These are phyloP conservation scores for Sanguinoderma infundibulare DNA, from an alignment of 1,284 basidiomycete genomes.

Conservation along the genomic window DNA sequence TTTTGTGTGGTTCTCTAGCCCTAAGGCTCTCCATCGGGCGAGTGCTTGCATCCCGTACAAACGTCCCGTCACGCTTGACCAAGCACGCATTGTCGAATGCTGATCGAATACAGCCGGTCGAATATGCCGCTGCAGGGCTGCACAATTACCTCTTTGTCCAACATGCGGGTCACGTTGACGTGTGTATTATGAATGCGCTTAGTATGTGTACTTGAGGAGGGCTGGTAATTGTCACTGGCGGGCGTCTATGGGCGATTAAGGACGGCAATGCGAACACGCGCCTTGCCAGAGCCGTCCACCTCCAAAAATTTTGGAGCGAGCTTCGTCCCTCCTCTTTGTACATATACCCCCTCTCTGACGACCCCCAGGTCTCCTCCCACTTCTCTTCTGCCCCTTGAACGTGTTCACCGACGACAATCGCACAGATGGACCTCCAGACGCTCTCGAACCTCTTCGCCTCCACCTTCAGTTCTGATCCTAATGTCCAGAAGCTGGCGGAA, in stretches of 20 bases:
- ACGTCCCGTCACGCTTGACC: neutral
- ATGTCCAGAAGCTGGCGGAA: conserved; percentile 81
- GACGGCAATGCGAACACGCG: conserved; percentile 24
- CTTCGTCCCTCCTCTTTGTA: conserved; percentile 20
- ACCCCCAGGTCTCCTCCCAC: conserved; percentile 8
- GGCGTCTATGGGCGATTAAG: conserved; percentile 25
- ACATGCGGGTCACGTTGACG: conserved; percentile 9
- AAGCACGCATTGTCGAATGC: too few relatives aligned
- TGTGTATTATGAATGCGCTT: conserved; percentile 7
- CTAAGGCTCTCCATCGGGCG: neutral
- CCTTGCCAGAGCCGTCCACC: conserved; percentile 25
- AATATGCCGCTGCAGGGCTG: neutral
- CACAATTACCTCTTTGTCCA: neutral
- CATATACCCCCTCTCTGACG: conserved; percentile 24
- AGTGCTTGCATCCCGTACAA: neutral
- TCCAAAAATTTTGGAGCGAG: conserved; percentile 27
- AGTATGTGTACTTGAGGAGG: neutral
- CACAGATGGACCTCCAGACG: conserved; percentile 76
- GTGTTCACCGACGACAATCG: neutral
- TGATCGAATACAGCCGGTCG: too few relatives aligned
- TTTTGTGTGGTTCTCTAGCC: neutral
- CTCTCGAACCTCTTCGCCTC: conserved; percentile 79
- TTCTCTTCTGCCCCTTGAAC: neutral
- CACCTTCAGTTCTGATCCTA: conserved; percentile 83
- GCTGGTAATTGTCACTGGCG: neutral